These are phyloP conservation scores for Babesia ovis DNA, from an alignment of 169 alveolate species.

Conservation along the genomic window DNA sequence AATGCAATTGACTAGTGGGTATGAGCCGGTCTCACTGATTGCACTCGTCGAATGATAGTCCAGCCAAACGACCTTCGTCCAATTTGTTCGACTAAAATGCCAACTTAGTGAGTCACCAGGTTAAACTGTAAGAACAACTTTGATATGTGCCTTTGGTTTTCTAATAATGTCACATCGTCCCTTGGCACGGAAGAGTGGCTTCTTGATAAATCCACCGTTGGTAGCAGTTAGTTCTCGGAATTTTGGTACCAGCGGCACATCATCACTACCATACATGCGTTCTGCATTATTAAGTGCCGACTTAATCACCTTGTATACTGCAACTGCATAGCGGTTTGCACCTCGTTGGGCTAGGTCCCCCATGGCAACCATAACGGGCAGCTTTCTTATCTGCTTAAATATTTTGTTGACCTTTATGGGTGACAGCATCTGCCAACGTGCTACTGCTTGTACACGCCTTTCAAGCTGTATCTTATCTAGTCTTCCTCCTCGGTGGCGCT, in stretches of 20 bases:
- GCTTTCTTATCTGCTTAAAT: slow-evolving; percentile 56
- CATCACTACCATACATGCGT: slow-evolving; percentile 46
- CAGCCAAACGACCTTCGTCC: no score
- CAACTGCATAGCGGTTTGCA: slow-evolving; percentile 60
- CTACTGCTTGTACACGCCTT: slow-evolving; percentile 45
- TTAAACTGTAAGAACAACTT: slow-evolving; percentile 54
- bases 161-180: slow-evolving; percentile 65
- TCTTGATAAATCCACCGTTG: slow-evolving; percentile 59
- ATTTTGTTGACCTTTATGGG: slow-evolving; percentile 58
- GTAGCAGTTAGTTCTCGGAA: slow-evolving; percentile 62
- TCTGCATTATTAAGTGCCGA: slow-evolving; percentile 63
- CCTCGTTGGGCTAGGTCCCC: slow-evolving; percentile 67
- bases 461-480: slow-evolving; percentile 31
- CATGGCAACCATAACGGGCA: slow-evolving; percentile 67
- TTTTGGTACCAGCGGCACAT: slow-evolving; percentile 46
- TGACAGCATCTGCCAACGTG: slow-evolving; percentile 46
- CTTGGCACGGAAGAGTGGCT: slow-evolving; percentile 65
- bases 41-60: no score
- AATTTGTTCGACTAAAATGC: no score
- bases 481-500: slow-evolving; percentile 62
- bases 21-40: no score
- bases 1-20: background rate
- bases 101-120: no score
- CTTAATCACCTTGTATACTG: slow-evolving; percentile 59
- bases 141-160: slow-evolving; percentile 64